Evolutionary conservation across 2,329 filamentous ascomycete genomes (phyloP).

Genomic region (Nothophoma quercina): DNA sequence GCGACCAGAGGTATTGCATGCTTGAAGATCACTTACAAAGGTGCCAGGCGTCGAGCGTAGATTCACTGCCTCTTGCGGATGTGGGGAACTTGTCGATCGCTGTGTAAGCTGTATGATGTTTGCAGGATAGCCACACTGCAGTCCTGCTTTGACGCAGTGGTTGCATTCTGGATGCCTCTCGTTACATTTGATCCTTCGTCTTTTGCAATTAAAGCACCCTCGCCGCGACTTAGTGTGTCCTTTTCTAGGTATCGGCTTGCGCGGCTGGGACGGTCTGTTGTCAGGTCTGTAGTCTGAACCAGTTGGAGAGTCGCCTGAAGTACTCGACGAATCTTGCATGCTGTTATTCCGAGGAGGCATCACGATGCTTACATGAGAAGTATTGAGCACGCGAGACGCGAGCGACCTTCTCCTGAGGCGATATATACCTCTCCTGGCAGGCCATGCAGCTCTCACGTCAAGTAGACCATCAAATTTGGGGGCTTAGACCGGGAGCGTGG

Average conservation of each 20-base stretch:
- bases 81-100: conserved; percentile 27
- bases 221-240: conserved; percentile 72
- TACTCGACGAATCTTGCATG: conserved; percentile 34
- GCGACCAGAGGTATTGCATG: conserved; percentile 3
- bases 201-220: conserved; percentile 73
- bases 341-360: conserved; percentile 31
- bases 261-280: conserved; percentile 34
- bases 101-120: conserved; percentile 45
- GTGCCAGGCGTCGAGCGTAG: conserved; percentile 42
- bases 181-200: conserved; percentile 73
- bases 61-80: conserved; percentile 37
- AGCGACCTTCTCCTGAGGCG: conserved; percentile 28
- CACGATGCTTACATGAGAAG: conserved; percentile 23
- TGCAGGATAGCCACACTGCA: conserved; percentile 69
- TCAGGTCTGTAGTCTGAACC: conserved; percentile 29
- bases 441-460: conserved; percentile 15
- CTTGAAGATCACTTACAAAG: conserved; percentile 38
- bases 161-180: conserved; percentile 69
- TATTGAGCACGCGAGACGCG: conserved; percentile 24
- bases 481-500: conserved; percentile 41
- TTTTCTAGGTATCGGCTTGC: conserved; percentile 55
- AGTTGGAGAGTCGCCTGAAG: conserved; percentile 44
- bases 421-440: conserved; percentile 37
- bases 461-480: conserved; percentile 31
- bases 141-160: conserved; percentile 68